A percentile compares a stretch with the other conserved stretches of the same genome.
Conservation (phyloP, 768 basidiomycete species). For the Pluteus cervinus region DNA sequence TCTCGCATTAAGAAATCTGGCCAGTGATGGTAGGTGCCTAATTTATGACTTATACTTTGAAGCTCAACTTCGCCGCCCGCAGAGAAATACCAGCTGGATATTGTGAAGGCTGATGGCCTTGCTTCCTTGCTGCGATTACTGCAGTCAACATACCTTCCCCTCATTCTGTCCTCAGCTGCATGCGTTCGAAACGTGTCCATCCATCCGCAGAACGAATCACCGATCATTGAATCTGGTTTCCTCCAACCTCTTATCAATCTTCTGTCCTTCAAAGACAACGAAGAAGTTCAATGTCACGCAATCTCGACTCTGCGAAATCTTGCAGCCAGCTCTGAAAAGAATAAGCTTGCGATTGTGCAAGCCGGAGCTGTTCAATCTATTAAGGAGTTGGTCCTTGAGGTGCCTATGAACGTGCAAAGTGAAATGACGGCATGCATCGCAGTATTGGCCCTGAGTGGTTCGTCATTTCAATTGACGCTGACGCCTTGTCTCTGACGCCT, state of each 20-base stretch:
- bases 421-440: conserved; percentile 99
- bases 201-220: conserved; percentile 96
- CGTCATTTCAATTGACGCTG: conserved; percentile 16
- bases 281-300: conserved; percentile 99
- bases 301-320: conserved; percentile 96
- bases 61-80: conserved; percentile 8
- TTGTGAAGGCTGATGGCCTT: conserved; percentile 93
- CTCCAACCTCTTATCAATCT: conserved; percentile 93
- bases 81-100: conserved; percentile 99
- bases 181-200: conserved; percentile 99
- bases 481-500: neutral
- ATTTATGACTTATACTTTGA: neutral
- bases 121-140: conserved; percentile 88
- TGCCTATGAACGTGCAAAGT: conserved; percentile 95
- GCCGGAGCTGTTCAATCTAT: conserved; percentile 96
- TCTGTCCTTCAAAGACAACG: conserved; percentile 97
- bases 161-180: conserved; percentile 96
- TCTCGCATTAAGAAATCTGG: conserved; percentile 90
- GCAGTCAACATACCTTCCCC: conserved; percentile 93
- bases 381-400: conserved; percentile 92
- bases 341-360: conserved; percentile 96
- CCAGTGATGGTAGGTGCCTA: conserved; percentile 84
- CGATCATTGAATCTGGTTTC: conserved; percentile 98
- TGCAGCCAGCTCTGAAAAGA: conserved; percentile 95
- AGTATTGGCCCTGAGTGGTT: conserved; percentile 91